Conservation (phyloP, 257 asterid genomes). For the Striga asiatica region DNA sequence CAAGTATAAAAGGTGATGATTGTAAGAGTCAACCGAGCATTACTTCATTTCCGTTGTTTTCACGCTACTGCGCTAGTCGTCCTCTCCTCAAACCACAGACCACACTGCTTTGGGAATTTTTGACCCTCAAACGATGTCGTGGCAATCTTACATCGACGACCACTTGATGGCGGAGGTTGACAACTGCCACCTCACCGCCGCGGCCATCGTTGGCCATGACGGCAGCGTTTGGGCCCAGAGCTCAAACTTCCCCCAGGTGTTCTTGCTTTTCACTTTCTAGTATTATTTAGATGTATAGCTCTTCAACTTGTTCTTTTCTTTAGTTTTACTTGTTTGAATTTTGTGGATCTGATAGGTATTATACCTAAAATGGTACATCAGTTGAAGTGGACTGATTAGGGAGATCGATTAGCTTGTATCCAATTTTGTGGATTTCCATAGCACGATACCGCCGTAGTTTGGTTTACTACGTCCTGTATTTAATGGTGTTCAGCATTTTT, state of each 20-base stretch:
- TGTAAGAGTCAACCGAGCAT: slow-evolving; percentile 22
- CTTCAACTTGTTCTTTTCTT: background rate
- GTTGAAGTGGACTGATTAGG: background rate
- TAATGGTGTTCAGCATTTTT: background rate
- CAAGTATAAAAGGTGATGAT: slow-evolving; percentile 25
- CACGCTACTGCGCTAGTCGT: slow-evolving; percentile 18
- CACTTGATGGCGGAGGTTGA: slow-evolving; percentile 67
- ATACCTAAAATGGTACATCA: background rate
- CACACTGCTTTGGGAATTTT: background rate
- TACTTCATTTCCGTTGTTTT: slow-evolving; percentile 20
- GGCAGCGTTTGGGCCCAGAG: slow-evolving; percentile 88
- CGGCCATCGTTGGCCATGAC: slow-evolving; percentile 77
- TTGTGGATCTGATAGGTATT: slow-evolving; percentile 18
- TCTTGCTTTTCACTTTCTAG: background rate
- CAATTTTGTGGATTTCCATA: background rate
- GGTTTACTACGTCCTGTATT: too few relatives aligned
- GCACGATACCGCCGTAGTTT: too few relatives aligned
- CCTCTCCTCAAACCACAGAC: slow-evolving; percentile 9
- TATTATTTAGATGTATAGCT: background rate
- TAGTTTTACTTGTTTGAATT: background rate
- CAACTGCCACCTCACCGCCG: slow-evolving; percentile 45
- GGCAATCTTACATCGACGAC: slow-evolving; percentile 84
- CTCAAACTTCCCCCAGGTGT: slow-evolving; percentile 61
- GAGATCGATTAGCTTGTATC: background rate
- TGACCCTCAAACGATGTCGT: slow-evolving; percentile 44